A percentile compares a stretch with the other conserved stretches of the same genome.
Evolutionary conservation across 129 eudicot genomes (phyloP).

Genomic region (Pittosporum tobira): DNA sequence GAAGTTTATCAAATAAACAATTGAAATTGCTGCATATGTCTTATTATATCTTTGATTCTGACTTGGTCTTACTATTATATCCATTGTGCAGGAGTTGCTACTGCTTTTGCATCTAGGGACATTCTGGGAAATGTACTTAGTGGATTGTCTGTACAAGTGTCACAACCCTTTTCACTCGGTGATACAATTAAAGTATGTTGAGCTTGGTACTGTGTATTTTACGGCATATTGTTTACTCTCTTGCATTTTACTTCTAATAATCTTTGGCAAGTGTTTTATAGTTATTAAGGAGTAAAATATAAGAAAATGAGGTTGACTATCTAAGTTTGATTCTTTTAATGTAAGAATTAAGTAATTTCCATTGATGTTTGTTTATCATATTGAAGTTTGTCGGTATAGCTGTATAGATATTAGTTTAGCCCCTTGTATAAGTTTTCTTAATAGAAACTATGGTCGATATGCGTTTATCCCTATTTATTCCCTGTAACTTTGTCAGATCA

Average conservation of each 20-base stretch:
- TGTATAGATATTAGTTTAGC: too few relatives aligned
- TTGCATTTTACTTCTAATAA: too few relatives aligned
- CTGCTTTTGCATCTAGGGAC: slow-evolving; percentile 96
- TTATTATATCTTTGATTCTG: slow-evolving; percentile 3
- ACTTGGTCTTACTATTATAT: slow-evolving; percentile 1
- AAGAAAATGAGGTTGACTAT: too few relatives aligned
- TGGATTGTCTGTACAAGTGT: slow-evolving; percentile 75
- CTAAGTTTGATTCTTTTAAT: too few relatives aligned
- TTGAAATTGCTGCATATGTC: background rate
- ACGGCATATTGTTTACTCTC: background rate
- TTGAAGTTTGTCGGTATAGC: too few relatives aligned
- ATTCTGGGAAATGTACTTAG: slow-evolving; percentile 89
- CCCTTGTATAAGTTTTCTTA: too few relatives aligned
- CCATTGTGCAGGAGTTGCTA: slow-evolving; percentile 74
- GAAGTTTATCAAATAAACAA: background rate
- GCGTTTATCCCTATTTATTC: background rate
- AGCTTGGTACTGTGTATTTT: slow-evolving; percentile 2
- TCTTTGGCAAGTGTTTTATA: too few relatives aligned
- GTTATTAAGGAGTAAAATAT: too few relatives aligned
- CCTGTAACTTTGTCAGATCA: background rate
- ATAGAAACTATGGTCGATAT: too few relatives aligned
- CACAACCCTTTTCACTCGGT: slow-evolving; percentile 83
- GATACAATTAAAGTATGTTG: slow-evolving; percentile 80
- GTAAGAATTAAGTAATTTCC: too few relatives aligned
- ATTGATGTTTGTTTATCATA: too few relatives aligned